Evolutionary conservation across 139 green algal genomes (phyloP), one percentile per base, ranked within the genome.

Genomic region (Tetraselmis striata): DNA sequence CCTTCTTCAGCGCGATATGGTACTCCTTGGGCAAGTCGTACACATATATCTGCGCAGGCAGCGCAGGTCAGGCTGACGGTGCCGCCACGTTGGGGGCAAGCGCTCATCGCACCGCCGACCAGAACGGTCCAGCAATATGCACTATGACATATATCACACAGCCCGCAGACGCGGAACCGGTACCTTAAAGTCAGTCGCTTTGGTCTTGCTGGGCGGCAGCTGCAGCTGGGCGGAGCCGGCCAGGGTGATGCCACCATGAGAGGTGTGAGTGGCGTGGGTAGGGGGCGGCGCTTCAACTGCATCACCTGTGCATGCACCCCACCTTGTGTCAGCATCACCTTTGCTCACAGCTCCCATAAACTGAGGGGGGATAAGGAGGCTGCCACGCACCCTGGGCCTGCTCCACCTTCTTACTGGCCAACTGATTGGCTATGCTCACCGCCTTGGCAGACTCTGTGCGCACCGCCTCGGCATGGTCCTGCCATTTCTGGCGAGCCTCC

Each of bases 21-120:
- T 77, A 85, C 82, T 85, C 82, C 45, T 77, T 29, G 45, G 82
- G 82, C n/a, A 85, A 59, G 45, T 85, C 77, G 58, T 85, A 85
- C 28, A 85, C 77, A 29, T 79, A 85, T 30, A 85, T 29, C 77
- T 85, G 45, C 18, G 45, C n/a, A n/a, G n/a, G n/a, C n/a, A n/a
- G n/a, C n/a, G n/a, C n/a, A n/a, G n/a, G n/a, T n/a, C n/a, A n/a
- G n/a, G n/a, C n/a, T n/a, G n/a, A n/a, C n/a, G n/a, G n/a, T n/a
- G n/a, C n/a, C n/a, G n/a, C n/a, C n/a, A n/a, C n/a, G n/a, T n/a
- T n/a, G n/a, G n/a, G n/a, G n/a, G n/a, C n/a, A n/a, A n/a, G n/a
- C n/a, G n/a, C n/a, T n/a, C n/a, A n/a, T n/a, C n/a, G n/a, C n/a
- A n/a, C n/a, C n/a, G n/a, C n/a, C n/a, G n/a, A n/a, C n/a, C n/a